Evolutionary conservation across 345 rosid species (phyloP).

Genomic region (Eucalyptus camaldulensis): DNA sequence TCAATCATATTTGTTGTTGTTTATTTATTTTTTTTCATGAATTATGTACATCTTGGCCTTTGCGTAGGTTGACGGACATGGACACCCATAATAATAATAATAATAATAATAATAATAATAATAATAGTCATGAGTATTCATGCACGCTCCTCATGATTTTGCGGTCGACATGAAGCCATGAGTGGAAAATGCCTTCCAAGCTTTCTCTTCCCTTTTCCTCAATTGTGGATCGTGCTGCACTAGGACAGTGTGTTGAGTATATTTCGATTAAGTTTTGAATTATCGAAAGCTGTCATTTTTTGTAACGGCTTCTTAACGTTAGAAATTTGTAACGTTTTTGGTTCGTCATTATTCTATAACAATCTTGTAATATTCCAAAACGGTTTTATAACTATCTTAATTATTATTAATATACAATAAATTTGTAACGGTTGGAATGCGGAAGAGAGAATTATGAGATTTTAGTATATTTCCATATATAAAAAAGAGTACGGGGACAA

Average conservation of each 20-base stretch:
- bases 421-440: no score
- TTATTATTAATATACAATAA: neutral
- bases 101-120: no score
- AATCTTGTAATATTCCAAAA: neutral
- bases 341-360: neutral
- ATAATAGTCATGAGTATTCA: neutral
- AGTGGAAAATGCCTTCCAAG: neutral
- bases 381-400: neutral
- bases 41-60: neutral
- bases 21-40: neutral
- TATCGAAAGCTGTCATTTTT: neutral
- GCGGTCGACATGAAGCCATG: neutral
- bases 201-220: neutral
- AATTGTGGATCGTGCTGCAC: neutral
- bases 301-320: neutral
- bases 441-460: no score
- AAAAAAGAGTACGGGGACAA: no score
- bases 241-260: neutral
- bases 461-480: no score
- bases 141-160: neutral
- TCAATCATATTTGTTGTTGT: neutral
- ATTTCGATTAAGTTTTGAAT: neutral
- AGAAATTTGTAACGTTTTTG: neutral
- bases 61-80: neutral
- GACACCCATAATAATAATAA: neutral